Conservation (phyloP, 1,139 yeast genomes). For the Candida albicans region DNA sequence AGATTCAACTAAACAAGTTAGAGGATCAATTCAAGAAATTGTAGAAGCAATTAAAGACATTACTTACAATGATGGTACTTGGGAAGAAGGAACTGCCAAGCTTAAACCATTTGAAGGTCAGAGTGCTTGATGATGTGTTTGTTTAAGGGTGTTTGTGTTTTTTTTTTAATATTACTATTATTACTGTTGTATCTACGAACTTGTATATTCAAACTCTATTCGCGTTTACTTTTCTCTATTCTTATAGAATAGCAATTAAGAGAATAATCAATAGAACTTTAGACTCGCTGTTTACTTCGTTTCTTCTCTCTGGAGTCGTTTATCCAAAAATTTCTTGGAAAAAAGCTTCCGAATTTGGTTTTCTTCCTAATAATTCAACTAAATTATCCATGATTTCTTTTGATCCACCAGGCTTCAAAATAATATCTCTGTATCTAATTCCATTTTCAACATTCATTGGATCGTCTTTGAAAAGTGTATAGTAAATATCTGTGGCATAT, state of each 20-base stretch:
- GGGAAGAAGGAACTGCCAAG: constrained; percentile 82
- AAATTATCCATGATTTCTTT: constrained; percentile 66
- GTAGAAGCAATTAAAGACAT: constrained; percentile 76
- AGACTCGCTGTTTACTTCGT: no score
- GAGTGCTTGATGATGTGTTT: constrained; percentile 17
- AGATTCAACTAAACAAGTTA: constrained; percentile 94
- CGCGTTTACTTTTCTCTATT: constrained; percentile 1
- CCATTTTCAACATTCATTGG: constrained; percentile 69
- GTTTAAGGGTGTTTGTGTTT: neutral
- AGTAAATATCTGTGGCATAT: constrained; percentile 80
- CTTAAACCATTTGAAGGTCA: constrained; percentile 64
- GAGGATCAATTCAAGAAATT: constrained; percentile 83
- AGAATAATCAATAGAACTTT: no score
- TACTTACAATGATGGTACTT: constrained; percentile 69
- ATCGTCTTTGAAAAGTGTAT: constrained; percentile 64
- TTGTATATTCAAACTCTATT: constrained; percentile 5
- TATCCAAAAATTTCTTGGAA: constrained; percentile 50
- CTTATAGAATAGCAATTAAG: neutral
- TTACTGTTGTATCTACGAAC: neutral
- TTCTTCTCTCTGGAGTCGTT: no score
- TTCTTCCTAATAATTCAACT: constrained; percentile 69
- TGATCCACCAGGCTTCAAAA: constrained; percentile 72
- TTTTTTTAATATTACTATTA: neutral
- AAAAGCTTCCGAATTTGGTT: constrained; percentile 72
- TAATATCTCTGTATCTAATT: constrained; percentile 63